Evolutionary conservation across 306 rosid genomes (phyloP).

Genomic region (Quercus dentata): DNA sequence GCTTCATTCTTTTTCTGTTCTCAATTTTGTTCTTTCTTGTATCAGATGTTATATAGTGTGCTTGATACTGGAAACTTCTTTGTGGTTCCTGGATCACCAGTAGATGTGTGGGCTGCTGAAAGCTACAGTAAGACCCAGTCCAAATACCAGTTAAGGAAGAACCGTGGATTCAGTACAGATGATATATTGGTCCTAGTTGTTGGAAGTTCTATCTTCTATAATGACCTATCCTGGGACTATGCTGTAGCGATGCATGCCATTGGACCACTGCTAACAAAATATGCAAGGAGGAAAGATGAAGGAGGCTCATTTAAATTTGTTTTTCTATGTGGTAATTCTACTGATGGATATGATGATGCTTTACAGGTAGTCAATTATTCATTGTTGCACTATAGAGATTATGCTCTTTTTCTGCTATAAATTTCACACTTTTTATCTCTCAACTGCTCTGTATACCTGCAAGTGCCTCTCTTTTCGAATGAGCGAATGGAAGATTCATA

Average conservation of each 20-base stretch:
- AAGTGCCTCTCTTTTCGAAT: neutral
- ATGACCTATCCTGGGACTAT: constrained; percentile 81
- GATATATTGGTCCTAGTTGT: constrained; percentile 80
- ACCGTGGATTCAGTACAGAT: constrained; percentile 49
- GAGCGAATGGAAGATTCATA: neutral
- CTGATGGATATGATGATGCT: constrained; percentile 69
- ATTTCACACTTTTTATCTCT: neutral
- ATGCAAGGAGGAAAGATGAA: constrained; percentile 70
- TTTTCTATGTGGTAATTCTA: constrained; percentile 81
- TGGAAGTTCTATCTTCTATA: constrained; percentile 76
- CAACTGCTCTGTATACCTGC: neutral
- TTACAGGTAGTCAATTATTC: constrained; percentile 60
- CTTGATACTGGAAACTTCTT: constrained; percentile 92
- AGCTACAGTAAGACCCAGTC: constrained; percentile 57
- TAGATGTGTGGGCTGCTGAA: constrained; percentile 84
- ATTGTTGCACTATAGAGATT: constrained; percentile 3
- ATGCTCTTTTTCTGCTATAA: neutral
- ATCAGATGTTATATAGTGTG: constrained; percentile 84
- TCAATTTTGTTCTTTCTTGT: constrained; percentile 32
- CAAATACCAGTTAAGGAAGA: constrained; percentile 61
- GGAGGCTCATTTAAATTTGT: constrained; percentile 71
- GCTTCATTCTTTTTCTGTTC: constrained; percentile 25
- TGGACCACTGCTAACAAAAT: constrained; percentile 75
- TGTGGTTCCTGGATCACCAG: constrained; percentile 94
- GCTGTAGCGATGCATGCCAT: constrained; percentile 91